Percentiles rank a stretch among this genome's conserved stretches.
Conservation (phyloP, 805 yeast species). For the Candida tallmaniae region DNA sequence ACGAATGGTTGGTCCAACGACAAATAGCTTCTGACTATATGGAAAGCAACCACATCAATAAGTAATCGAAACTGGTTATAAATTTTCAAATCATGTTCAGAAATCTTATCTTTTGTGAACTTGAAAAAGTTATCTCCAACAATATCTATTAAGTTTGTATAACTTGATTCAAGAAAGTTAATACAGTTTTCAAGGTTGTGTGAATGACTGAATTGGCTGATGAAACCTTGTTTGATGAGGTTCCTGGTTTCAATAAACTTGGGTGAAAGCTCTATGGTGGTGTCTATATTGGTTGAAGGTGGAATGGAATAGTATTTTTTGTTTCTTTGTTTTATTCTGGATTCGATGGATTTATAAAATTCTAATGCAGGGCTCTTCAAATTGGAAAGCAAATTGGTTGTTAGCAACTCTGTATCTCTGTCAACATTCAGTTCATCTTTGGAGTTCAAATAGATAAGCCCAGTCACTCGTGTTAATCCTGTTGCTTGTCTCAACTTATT, state of each 20-base stretch:
- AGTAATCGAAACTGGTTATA: slow-evolving; percentile 38
- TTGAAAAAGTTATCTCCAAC: slow-evolving; percentile 12
- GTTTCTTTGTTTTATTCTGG: slow-evolving; percentile 27
- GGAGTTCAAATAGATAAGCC: slow-evolving; percentile 23
- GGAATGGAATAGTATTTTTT: slow-evolving; percentile 37
- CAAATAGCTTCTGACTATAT: slow-evolving; percentile 57
- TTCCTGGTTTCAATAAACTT: slow-evolving; percentile 35
- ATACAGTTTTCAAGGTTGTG: slow-evolving; percentile 29
- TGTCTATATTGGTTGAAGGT: slow-evolving; percentile 18
- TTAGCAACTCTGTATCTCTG: slow-evolving; percentile 29
- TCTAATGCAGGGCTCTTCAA: slow-evolving; percentile 25
- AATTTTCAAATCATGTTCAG: slow-evolving; percentile 26
- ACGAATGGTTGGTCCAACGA: slow-evolving; percentile 53
- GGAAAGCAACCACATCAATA: slow-evolving; percentile 58
- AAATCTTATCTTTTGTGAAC: slow-evolving; percentile 10
- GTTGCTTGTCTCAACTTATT: slow-evolving; percentile 23
- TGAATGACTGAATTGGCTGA: slow-evolving; percentile 28
- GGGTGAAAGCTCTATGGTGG: slow-evolving; percentile 30
- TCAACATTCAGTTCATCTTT: slow-evolving; percentile 11
- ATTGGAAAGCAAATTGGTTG: slow-evolving; percentile 25
- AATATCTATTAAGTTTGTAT: slow-evolving; percentile 26
- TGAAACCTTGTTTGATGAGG: slow-evolving; percentile 31
- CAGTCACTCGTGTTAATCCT: slow-evolving; percentile 26
- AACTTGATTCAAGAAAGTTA: slow-evolving; percentile 27
- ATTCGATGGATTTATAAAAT: slow-evolving; percentile 30